Evolutionary conservation across 1,139 yeast genomes (phyloP).

Genomic region (Pneumocystis wakefieldiae): DNA sequence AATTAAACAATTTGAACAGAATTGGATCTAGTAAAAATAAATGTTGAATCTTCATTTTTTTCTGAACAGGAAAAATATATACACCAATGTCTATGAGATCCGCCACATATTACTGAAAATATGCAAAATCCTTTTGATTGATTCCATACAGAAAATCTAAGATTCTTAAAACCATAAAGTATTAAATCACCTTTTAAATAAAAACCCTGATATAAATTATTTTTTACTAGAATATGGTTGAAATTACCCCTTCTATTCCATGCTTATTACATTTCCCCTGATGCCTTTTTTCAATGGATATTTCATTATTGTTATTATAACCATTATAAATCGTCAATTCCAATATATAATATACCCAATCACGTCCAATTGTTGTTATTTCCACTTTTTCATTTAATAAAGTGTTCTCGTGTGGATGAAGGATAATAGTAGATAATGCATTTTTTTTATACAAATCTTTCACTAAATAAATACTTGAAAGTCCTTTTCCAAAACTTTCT

Average conservation of each 20-base stretch:
- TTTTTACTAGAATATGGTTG: background rate
- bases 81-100: slow-evolving; percentile 76
- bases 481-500: background rate
- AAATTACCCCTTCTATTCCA: background rate
- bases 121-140: slow-evolving; percentile 64
- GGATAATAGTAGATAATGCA: background rate
- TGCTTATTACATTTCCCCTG: background rate
- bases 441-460: background rate
- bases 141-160: slow-evolving; percentile 66
- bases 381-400: background rate
- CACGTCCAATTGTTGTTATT: background rate
- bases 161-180: slow-evolving; percentile 70
- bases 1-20: background rate
- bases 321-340: background rate
- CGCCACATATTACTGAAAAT: slow-evolving; percentile 68
- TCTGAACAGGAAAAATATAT: slow-evolving; percentile 26
- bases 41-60: slow-evolving; percentile 25
- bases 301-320: background rate
- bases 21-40: slow-evolving; percentile 39
- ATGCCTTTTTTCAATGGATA: background rate
- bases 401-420: background rate
- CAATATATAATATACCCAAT: background rate
- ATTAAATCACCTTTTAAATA: slow-evolving; percentile 35
- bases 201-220: slow-evolving; percentile 23
- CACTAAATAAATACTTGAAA: background rate